phyloP scores from a whole-genome alignment of 1,284 basidiomycete species.

The Hortiboletus rubellus region DNA sequence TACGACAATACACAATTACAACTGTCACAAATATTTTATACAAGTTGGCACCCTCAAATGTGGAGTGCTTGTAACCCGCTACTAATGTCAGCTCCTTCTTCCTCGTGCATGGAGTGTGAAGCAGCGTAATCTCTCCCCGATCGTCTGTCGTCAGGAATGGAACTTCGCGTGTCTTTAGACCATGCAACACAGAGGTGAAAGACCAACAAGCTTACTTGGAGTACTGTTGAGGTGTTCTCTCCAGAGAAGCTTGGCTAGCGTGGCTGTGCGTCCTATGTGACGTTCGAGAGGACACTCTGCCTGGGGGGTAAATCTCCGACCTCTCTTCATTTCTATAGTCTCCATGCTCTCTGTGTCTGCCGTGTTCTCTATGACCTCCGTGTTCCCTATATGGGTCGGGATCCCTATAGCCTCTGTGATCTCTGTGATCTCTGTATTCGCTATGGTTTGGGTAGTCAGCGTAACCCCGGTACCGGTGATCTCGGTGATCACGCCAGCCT shows the following conservation, averaged over 20 bases:
- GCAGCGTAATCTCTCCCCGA: conserved; percentile 27
- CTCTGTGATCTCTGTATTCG: conserved; percentile 26
- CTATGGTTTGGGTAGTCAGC: conserved; percentile 18
- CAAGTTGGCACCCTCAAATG: conserved; percentile 14
- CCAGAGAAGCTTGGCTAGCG: conserved; percentile 20
- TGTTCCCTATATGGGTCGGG: conserved; percentile 3
- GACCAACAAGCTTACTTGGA: conserved; percentile 18
- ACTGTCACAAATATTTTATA: conserved; percentile 13
- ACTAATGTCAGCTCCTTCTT: conserved; percentile 27
- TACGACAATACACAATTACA: conserved; percentile 5
- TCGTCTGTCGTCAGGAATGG: conserved; percentile 28
- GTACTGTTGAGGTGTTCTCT: conserved; percentile 18
- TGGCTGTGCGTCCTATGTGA: conserved; percentile 33
- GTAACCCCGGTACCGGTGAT: conserved; percentile 25
- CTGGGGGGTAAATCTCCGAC: conserved; percentile 22
- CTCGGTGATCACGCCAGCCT: conserved; percentile 22
- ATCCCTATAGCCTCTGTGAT: conserved; percentile 3
- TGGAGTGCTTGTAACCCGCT: conserved; percentile 25
- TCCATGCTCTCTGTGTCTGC: conserved; percentile 23
- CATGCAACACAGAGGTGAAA: background rate
- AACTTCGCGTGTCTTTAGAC: conserved; percentile 23
- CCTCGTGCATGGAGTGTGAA: conserved; percentile 19
- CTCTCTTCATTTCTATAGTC: conserved; percentile 21
- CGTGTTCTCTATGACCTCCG: conserved; percentile 14
- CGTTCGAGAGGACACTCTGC: conserved; percentile 28